Evolutionary conservation across 2,329 filamentous ascomycete genomes (phyloP), one percentile per base, ranked within the genome.

Genomic region (Blastomyces parvus): DNA sequence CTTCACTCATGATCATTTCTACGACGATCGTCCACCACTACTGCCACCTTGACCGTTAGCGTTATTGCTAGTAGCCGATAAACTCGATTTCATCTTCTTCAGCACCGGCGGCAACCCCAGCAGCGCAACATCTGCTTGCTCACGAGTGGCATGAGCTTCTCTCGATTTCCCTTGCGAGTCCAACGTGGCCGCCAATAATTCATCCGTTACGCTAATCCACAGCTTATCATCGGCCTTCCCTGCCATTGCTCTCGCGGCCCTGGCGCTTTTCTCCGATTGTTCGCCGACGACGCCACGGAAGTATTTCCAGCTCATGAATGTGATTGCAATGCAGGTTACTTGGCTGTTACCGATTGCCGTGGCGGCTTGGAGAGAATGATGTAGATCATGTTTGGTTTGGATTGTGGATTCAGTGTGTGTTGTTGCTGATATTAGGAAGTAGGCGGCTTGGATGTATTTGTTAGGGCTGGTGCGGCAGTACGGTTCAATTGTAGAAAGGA

Each of bases 271-370:
- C 64, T 90, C 81, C 0, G 88, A 88, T 73, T 92, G 89, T 64
- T 89, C 88, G 59, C 91, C 91, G 3, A 95, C 85, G 17, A 92
- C 88, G 64, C 88, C 88, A 56, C 88, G 87, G 74, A 92, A 97
- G 70, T 96, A 88, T 60, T 86, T 84, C 70, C 84, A 86, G 61
- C 89, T 88, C 88, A 97, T 95, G 67, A 94, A 87, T 68, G 87
- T 91, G 64, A 97, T 84, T 6, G 88, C 87, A 67, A 97, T 88
- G 58, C 87, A 87, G n/a, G 91, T 83, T 62, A 92, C 88, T 67
- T 95, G 89, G 38, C 85, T 85, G 72, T 96, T 96, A 62, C 82
- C 81, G 9, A 88, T 86, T 8, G 80, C 79, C 67, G 88, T 87
- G 14, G 89, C 87, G 2, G 86, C 84, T 48, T 83, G 82, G 52